Conservation (phyloP, 768 basidiomycete species). For the Saitozyma podzolica region DNA sequence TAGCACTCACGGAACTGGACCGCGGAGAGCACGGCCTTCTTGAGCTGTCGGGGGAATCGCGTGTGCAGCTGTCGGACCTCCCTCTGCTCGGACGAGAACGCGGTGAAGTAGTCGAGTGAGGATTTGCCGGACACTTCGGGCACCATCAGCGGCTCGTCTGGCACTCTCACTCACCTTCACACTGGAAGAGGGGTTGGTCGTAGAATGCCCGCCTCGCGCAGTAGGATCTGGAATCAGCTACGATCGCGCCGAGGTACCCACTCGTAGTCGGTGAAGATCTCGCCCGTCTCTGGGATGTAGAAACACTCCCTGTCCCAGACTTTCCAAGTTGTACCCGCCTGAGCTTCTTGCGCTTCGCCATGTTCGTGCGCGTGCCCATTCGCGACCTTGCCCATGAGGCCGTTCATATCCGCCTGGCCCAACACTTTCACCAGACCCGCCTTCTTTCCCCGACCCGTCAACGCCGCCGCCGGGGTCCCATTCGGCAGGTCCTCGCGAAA, state of each 20-base stretch:
- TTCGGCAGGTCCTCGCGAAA: conserved; percentile 35
- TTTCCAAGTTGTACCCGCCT: conserved; percentile 16
- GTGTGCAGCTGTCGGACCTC: conserved; percentile 87
- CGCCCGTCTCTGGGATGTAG: conserved; percentile 90
- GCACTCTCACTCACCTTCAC: conserved; percentile 59
- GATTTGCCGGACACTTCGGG: conserved; percentile 79
- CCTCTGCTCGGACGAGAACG: conserved; percentile 82
- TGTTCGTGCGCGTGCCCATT: conserved; percentile 2
- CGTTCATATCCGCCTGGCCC: background rate
- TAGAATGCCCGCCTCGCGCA: conserved; percentile 92
- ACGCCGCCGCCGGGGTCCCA: background rate
- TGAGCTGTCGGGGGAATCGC: conserved; percentile 88
- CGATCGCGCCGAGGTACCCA: conserved; percentile 55
- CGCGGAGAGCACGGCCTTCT: conserved; percentile 82
- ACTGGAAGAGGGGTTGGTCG: conserved; percentile 89
- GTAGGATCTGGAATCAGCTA: conserved; percentile 60
- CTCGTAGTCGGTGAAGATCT: conserved; percentile 97
- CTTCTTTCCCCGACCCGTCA: background rate
- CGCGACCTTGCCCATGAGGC: conserved; percentile 12
- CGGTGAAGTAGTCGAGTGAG: conserved; percentile 89
- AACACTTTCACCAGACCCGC: background rate
- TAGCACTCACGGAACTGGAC: conserved; percentile 91
- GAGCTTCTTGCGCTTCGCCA: background rate
- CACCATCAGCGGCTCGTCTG: background rate
- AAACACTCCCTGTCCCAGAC: conserved; percentile 61